Base-by-base conservation (phyloP, 768 basidiomycete genomes). In the Chalciporus chontae region DNA sequence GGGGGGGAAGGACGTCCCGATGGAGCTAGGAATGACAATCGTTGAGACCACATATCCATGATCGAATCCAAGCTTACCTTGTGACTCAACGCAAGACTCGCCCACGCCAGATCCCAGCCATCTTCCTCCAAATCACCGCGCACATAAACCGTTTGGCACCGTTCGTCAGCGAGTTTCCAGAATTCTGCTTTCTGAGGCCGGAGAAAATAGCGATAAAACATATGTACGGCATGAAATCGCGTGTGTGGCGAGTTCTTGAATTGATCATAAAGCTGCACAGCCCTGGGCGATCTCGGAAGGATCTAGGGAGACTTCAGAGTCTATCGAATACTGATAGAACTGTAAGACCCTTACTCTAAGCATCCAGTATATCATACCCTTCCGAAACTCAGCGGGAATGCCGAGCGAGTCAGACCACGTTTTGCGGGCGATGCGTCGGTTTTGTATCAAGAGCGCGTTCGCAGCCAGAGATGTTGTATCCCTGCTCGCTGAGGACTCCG, bases 191-290 rank as follows among this genome's bases (percentile, higher is more conserved):
- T 58, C 0, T 47, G 36, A 1, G 78, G 63, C 21, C 74, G 59
- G 26, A 72, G 68, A 55, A 82, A 78, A 51, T 81, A 86, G 17
- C 81, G 73, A 19, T 74, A 65, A 54, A 86, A 83, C 53, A 86
- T 63, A 59, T 80, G 77, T 0, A 71, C 78, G 0, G 84, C 84
- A 48, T 86, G 84, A 55, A 85, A 86, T 4, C 82, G 74, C 14
- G 84, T 85, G 51, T 84, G 76, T 0, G 72, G 73, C 0, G 77
- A 82, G 3, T 68, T 73, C 8, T 63, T 61, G 21, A 87, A 71
- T 47, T 86, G 80, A 43, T 84, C 79, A 36, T 69, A 62, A 23
- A 86, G 60, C 24, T 63, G 5, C 5, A 9, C 9, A 5, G 34
- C n/a, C 8, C 6, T 36, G 34, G 34, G 2, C 1, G 6, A 3